These are phyloP conservation scores for Aspergillus sp. DNA, from an alignment of 2,329 filamentous ascomycete genomes.

Conservation along the genomic window DNA sequence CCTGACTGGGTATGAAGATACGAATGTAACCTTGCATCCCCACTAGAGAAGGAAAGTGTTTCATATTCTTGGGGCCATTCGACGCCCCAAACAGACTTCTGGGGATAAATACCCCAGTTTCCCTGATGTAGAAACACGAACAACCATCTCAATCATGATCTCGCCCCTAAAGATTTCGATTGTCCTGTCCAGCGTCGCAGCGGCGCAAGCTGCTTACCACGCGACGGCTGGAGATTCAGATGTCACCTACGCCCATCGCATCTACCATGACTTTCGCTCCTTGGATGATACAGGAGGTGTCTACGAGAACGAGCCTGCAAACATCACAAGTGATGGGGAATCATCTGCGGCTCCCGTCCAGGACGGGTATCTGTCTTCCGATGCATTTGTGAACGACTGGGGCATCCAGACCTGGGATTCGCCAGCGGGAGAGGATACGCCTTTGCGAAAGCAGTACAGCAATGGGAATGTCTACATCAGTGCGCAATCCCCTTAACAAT, in stretches of 20 bases:
- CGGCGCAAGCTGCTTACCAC: too few species aligned
- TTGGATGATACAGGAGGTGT: background rate
- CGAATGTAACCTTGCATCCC: too few species aligned
- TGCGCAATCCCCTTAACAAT: background rate
- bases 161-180: too few species aligned
- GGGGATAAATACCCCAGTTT: too few species aligned
- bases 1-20: too few species aligned
- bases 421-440: background rate
- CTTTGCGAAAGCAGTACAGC: background rate
- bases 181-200: too few species aligned
- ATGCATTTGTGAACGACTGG: background rate
- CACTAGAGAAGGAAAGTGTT: too few species aligned
- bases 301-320: background rate
- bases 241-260: background rate
- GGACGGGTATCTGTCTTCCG: background rate
- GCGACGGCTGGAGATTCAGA: background rate
- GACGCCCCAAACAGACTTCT: too few species aligned
- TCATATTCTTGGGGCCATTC: too few species aligned
- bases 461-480: background rate
- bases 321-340: background rate
- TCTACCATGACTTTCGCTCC: constrained; percentile 4
- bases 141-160: too few species aligned
- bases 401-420: constrained; percentile 2
- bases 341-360: background rate
- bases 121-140: too few species aligned